phyloP scores from a whole-genome alignment of 1,139 yeast genomes.

The Kurtzmaniella quercitrusa region DNA sequence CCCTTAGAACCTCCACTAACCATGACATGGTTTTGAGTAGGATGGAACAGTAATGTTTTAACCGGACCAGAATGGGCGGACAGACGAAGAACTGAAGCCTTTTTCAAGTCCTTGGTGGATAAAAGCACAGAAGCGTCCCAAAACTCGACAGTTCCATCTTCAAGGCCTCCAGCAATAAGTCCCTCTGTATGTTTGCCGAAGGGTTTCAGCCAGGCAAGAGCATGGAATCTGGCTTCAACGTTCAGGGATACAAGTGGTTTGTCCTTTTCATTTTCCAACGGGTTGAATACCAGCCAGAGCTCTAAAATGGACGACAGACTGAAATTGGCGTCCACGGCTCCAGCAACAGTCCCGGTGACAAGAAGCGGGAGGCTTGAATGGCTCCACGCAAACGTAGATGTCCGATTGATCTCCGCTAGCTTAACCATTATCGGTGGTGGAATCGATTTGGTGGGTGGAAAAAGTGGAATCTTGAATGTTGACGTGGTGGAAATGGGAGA shows the following conservation, averaged over 20 bases:
- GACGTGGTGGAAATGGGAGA: conserved; percentile 1
- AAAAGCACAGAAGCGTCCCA: conserved; percentile 59
- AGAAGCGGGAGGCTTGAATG: conserved; percentile 66
- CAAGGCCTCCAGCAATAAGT: conserved; percentile 84
- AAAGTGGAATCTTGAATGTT: conserved; percentile 1
- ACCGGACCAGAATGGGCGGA: conserved; percentile 66
- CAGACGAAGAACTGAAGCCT: conserved; percentile 46
- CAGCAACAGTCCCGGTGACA: conserved; percentile 92
- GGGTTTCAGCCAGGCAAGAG: conserved; percentile 80
- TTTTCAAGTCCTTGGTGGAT: conserved; percentile 32
- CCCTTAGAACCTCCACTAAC: conserved; percentile 88
- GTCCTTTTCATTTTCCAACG: conserved; percentile 18
- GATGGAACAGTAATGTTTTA: conserved; percentile 73
- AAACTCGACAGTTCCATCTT: conserved; percentile 72
- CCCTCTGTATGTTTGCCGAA: conserved; percentile 52
- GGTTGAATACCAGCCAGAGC: conserved; percentile 67
- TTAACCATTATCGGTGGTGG: conserved; percentile 59
- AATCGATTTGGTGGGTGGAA: background rate
- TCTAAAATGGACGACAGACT: conserved; percentile 74
- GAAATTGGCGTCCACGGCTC: conserved; percentile 87
- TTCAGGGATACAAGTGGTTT: conserved; percentile 50
- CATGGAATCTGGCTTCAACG: conserved; percentile 65
- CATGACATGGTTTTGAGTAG: conserved; percentile 64
- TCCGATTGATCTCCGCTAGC: conserved; percentile 75
- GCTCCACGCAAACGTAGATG: conserved; percentile 96